These are phyloP conservation scores for Ceratobasidium sp. DNA, from an alignment of 1,284 basidiomycete species.

Conservation along the genomic window DNA sequence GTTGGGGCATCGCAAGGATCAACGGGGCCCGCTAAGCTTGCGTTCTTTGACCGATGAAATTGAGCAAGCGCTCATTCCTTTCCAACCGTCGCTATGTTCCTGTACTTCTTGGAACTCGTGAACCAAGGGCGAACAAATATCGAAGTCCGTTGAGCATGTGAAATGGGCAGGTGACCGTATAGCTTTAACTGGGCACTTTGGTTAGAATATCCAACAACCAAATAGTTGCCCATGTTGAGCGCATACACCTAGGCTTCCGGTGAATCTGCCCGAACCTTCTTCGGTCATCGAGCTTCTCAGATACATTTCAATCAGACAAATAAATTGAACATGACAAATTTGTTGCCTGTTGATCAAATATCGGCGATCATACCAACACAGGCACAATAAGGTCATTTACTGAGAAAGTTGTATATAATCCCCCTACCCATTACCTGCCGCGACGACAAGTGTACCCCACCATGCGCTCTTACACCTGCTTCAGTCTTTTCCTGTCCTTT, in stretches of 20 bases:
- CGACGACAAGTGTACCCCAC: background rate
- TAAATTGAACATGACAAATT: too few species aligned
- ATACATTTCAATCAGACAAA: too few species aligned
- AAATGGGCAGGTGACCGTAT: background rate
- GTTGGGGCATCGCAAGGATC: background rate
- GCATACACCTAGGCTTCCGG: constrained; percentile 2
- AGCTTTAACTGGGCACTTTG: background rate
- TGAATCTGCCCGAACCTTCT: background rate
- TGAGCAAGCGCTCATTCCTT: background rate
- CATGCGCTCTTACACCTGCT: constrained; percentile 14
- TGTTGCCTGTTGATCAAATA: too few species aligned
- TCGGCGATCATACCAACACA: too few species aligned
- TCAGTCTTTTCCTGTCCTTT: background rate
- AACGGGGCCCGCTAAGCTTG: background rate
- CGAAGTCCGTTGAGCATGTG: background rate
- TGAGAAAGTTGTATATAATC: background rate
- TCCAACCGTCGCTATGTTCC: background rate
- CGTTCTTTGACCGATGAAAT: background rate
- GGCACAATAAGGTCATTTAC: too few species aligned
- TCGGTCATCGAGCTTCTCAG: background rate
- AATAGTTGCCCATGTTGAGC: background rate
- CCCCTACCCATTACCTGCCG: background rate
- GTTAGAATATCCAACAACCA: background rate
- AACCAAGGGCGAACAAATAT: background rate
- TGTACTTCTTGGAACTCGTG: background rate